phyloP scores from a whole-genome alignment of 1,139 yeast species.

The Eremothecium cymbalariae region DNA sequence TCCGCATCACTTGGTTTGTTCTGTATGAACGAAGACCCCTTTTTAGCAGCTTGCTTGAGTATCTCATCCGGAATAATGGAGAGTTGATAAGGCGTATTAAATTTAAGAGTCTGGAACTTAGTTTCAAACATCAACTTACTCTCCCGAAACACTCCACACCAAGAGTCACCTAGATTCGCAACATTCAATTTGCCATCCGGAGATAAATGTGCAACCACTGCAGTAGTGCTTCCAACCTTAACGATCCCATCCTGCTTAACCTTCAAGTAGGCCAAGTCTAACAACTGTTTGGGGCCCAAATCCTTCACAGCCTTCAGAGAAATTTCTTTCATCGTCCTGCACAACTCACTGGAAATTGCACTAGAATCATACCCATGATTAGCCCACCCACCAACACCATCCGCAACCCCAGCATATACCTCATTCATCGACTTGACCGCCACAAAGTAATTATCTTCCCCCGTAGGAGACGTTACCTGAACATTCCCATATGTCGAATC shows the following conservation, averaged over 20 bases:
- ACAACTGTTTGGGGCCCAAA: conserved; percentile 42
- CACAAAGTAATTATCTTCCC: conserved; percentile 79
- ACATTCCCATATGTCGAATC: conserved; percentile 36
- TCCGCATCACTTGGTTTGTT: conserved; percentile 45
- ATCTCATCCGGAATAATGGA: conserved; percentile 71
- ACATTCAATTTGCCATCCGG: conserved; percentile 49
- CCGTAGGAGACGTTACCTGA: conserved; percentile 50
- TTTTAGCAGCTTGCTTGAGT: conserved; percentile 45
- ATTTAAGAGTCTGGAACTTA: conserved; percentile 73
- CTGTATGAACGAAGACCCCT: conserved; percentile 54
- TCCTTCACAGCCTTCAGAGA: conserved; percentile 17
- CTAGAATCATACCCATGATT: conserved; percentile 86
- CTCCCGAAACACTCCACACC: conserved; percentile 79
- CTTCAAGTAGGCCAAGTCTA: conserved; percentile 47
- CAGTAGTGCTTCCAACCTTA: conserved; percentile 93
- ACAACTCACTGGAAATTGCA: conserved; percentile 66
- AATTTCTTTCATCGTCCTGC: conserved; percentile 36
- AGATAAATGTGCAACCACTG: conserved; percentile 71
- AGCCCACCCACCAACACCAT: conserved; percentile 98
- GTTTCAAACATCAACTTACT: conserved; percentile 59
- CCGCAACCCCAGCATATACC: conserved; percentile 76
- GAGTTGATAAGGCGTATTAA: conserved; percentile 87
- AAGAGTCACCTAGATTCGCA: conserved; percentile 89
- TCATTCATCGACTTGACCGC: conserved; percentile 35
- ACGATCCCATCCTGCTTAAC: conserved; percentile 51